These are phyloP conservation scores for Glycine soja DNA, from an alignment of 306 rosid genomes.

Conservation along the genomic window DNA sequence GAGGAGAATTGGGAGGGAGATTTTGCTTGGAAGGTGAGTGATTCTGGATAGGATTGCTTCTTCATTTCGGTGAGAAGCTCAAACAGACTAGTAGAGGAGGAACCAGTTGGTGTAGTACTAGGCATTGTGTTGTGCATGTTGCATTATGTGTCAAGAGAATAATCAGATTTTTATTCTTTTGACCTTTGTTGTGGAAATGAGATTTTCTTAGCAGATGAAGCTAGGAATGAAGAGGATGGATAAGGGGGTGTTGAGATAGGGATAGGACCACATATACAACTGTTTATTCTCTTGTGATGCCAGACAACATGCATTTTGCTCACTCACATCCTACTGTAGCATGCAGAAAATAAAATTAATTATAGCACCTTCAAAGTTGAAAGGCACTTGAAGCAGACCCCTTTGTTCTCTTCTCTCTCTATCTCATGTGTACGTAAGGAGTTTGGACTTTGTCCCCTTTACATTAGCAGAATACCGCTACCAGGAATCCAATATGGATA, in stretches of 20 bases:
- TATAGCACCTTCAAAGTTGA: constrained; percentile 40
- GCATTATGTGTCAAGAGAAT: constrained; percentile 14
- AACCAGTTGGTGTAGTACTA: constrained; percentile 8
- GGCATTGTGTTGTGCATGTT: constrained; percentile 38
- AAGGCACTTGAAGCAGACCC: constrained; percentile 46
- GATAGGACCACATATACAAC: constrained; percentile 57
- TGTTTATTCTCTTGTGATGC: constrained; percentile 54
- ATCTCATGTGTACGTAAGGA: constrained; percentile 23
- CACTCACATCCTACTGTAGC: neutral
- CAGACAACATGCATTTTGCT: constrained; percentile 36
- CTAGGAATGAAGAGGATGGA: constrained; percentile 46
- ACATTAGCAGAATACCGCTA: neutral
- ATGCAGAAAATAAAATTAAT: constrained; percentile 57
- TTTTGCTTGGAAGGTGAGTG: constrained; percentile 53
- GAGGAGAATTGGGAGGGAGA: constrained; percentile 62
- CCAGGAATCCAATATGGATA: constrained; percentile 46
- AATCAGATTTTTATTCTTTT: constrained; percentile 30
- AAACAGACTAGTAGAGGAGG: constrained; percentile 25
- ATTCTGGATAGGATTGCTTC: constrained; percentile 48
- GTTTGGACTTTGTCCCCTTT: constrained; percentile 26
- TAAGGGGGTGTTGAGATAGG: constrained; percentile 44
- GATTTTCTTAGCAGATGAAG: constrained; percentile 37
- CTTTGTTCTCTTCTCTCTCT: constrained; percentile 35
- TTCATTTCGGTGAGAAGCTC: constrained; percentile 50
- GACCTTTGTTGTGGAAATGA: constrained; percentile 35